Evolutionary conservation across 1,284 basidiomycete genomes (phyloP), one percentile per base, ranked within the genome.

Genomic region (Ustilago loliicola): DNA sequence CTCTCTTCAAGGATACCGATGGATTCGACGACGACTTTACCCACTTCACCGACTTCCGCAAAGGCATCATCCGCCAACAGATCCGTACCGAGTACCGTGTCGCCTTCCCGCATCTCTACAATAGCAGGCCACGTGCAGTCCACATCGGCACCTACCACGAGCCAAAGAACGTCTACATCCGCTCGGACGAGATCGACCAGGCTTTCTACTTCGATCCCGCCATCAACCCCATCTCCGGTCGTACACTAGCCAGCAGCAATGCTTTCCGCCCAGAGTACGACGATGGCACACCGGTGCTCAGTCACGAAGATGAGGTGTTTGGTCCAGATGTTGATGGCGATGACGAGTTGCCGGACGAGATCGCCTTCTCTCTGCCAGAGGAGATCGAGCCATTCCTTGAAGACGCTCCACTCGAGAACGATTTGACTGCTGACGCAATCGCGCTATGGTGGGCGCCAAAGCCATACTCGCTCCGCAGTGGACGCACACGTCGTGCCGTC

Each of bases 41-140:
- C 88, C 96, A 99, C 88, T 99, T 99, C 86, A 99, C 99, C 87
- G 97, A 99, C 86, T 98, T 99, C 88, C 96, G 98, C 89, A 99
- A 99, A 88, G 94, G 99, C 85, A 98, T 99, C 87, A 99, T 99
- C 79, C 95, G 97, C 34, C 96, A 98, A 86, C 95, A 97, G 87
- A 97, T 99, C 77, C 91, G 97, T 59, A 99, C 97, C 3, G 97
- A 99, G 88, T 99, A 99, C 90, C 97, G 96, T 87, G 96, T 99
- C 63, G 96, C 96, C 0, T 99, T 98, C 90, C 97, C 97, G 27
- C 97, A 99, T 85, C 90, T 99, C 2, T 99, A 99, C 89, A 99
- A 99, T 88, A 98, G 96, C 57, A 91, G 98, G 10, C 97, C 97
- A 61, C 94, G 97, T 47, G 94, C 95, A 23, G 95, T 99, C 61